Evolutionary conservation across 768 basidiomycete species (phyloP).

Genomic region (Symmetrospora coprosmae): DNA sequence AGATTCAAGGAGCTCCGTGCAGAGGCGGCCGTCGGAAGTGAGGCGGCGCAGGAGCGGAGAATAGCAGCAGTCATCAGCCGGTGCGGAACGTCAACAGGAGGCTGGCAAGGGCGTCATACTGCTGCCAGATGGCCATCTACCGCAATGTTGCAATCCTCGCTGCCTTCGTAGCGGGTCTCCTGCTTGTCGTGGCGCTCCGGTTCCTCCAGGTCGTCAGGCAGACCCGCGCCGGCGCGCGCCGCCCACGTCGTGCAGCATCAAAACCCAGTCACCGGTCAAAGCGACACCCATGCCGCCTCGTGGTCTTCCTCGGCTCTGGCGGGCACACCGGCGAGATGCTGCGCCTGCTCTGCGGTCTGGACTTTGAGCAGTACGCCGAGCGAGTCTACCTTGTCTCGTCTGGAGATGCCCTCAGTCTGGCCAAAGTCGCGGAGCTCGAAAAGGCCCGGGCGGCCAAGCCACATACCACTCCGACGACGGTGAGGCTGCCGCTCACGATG

Average conservation of each 20-base stretch:
- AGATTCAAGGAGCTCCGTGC: too few relatives aligned
- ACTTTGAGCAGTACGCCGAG: conserved; percentile 57
- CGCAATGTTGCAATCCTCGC: neutral
- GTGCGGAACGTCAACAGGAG: too few relatives aligned
- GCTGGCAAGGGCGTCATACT: too few relatives aligned
- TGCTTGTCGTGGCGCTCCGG: neutral
- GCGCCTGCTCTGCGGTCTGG: conserved; percentile 54
- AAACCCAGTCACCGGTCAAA: too few relatives aligned
- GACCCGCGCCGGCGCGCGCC: neutral
- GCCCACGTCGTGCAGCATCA: too few relatives aligned
- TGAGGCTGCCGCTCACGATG: too few relatives aligned
- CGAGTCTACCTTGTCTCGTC: conserved; percentile 69
- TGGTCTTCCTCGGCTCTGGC: conserved; percentile 87
- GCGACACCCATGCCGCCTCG: conserved; percentile 40
- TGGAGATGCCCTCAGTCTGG: conserved; percentile 62
- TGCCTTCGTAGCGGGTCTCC: too few relatives aligned
- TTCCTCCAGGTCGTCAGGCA: conserved; percentile 5
- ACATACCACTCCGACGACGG: too few relatives aligned
- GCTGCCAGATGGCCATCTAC: neutral
- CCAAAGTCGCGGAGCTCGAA: conserved; percentile 59
- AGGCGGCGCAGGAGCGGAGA: too few relatives aligned
- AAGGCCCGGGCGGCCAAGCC: neutral
- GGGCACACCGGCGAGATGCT: conserved; percentile 87
- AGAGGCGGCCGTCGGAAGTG: too few relatives aligned
- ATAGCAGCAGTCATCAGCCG: neutral